Percentiles rank a stretch among this genome's conserved stretches.
Evolutionary conservation across 495 filamentous ascomycete genomes (phyloP).

Genomic region (Clohesyomyces aquaticus): DNA sequence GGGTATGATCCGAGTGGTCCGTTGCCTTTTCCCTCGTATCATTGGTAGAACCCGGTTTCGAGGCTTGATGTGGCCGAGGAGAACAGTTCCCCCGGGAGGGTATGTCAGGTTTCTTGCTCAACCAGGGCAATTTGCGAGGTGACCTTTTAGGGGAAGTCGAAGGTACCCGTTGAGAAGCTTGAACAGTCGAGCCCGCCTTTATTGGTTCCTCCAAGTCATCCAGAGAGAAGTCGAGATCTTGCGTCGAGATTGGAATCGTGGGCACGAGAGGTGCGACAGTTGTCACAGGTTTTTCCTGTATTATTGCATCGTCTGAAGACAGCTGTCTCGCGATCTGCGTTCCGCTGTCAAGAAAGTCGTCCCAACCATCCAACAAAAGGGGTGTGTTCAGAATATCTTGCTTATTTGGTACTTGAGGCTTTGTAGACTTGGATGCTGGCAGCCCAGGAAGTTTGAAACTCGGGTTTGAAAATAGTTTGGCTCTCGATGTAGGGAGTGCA

Average conservation of each 20-base stretch:
- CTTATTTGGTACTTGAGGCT: not conserved
- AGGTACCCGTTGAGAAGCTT: not conserved
- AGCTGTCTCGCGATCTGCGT: slow-evolving; percentile 47
- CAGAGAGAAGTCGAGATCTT: slow-evolving; percentile 33
- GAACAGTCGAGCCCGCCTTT: too few species aligned
- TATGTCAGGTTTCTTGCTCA: not conserved
- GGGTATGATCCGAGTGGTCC: too few species aligned
- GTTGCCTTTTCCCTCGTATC: too few species aligned
- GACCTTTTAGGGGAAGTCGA: not conserved
- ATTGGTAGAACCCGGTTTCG: not conserved
- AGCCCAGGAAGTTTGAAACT: slow-evolving; percentile 21
- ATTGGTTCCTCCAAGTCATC: slow-evolving; percentile 37
- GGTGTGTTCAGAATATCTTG: not conserved
- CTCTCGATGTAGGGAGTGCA: not conserved
- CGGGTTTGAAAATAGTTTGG: not conserved
- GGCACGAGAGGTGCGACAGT: not conserved
- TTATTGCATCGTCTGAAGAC: slow-evolving; percentile 2
- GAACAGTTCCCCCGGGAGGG: not conserved
- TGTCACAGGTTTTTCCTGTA: not conserved
- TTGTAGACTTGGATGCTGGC: slow-evolving; percentile 13
- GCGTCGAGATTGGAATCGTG: slow-evolving; percentile 5
- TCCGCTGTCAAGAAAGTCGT: slow-evolving; percentile 44
- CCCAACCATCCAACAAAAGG: slow-evolving; percentile 34
- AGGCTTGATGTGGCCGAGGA: not conserved
- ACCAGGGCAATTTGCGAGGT: not conserved